Percentiles rank a stretch among this genome's conserved stretches.
phyloP scores from a whole-genome alignment of 306 rosid species.

The Quercus engelmannii region DNA sequence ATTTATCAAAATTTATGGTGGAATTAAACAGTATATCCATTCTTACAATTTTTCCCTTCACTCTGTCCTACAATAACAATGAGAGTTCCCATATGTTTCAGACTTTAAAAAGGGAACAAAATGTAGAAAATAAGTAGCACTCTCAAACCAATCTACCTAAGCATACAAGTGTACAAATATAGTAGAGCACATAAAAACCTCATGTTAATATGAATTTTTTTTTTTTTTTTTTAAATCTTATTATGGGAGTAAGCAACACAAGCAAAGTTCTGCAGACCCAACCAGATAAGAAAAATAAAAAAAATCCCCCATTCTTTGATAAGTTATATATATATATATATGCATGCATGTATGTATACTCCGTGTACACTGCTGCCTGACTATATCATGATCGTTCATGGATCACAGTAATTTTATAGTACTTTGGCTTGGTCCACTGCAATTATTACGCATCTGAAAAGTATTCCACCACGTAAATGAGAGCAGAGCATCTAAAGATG shows the following conservation, averaged over 20 bases:
- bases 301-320: not conserved
- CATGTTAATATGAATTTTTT: not conserved
- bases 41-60: not conserved
- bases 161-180: not conserved
- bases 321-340: not conserved
- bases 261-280: not conserved
- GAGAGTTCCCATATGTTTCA: not conserved
- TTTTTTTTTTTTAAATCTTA: not conserved
- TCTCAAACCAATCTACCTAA: not conserved
- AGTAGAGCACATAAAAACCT: not conserved
- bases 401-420: no score
- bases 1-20: no score
- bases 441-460: not conserved
- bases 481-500: not conserved
- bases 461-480: not conserved
- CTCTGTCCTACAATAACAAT: not conserved
- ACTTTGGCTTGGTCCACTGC: no score
- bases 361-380: not conserved
- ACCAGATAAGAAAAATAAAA: not conserved
- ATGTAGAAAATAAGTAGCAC: not conserved
- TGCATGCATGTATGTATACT: not conserved
- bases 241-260: not conserved
- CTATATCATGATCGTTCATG: not conserved
- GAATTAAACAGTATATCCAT: not conserved
- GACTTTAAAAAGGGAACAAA: not conserved